Evolutionary conservation across 73 alveolate species (phyloP).

Genomic region (Paramecium octaurelia): DNA sequence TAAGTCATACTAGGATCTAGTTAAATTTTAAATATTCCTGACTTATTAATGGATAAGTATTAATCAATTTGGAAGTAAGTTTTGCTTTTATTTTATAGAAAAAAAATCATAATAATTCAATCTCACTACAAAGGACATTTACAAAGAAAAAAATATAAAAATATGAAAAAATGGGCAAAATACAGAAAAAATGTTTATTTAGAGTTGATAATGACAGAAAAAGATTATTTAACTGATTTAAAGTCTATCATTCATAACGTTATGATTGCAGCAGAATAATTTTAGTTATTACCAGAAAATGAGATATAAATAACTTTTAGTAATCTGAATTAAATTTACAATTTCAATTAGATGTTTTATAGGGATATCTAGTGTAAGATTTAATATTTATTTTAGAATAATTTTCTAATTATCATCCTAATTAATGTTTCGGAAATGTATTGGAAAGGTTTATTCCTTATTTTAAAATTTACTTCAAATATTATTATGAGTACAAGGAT

Average conservation of each 20-base stretch:
- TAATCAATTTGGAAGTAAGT: neutral
- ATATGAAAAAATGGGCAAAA: neutral
- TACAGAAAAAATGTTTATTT: neutral
- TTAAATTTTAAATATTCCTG: neutral
- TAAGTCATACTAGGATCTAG: neutral
- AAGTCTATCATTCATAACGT: neutral
- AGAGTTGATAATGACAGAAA: neutral
- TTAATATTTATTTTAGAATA: neutral
- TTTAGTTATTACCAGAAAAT: neutral
- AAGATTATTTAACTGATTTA: neutral
- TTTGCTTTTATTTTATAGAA: neutral
- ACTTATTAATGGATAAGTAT: neutral
- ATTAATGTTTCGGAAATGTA: neutral
- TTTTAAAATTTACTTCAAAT: neutral
- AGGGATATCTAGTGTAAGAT: neutral
- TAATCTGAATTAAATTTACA: neutral
- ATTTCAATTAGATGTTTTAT: neutral
- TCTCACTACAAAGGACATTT: neutral
- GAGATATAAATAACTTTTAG: neutral
- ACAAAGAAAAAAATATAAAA: neutral
- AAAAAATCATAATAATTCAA: neutral
- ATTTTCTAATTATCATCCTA: neutral
- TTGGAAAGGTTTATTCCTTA: neutral
- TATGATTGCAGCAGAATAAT: neutral
- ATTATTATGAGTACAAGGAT: neutral